Evolutionary conservation across 2,329 filamentous ascomycete genomes (phyloP), one percentile per base, ranked within the genome.

Genomic region (Septoria petroselini): DNA sequence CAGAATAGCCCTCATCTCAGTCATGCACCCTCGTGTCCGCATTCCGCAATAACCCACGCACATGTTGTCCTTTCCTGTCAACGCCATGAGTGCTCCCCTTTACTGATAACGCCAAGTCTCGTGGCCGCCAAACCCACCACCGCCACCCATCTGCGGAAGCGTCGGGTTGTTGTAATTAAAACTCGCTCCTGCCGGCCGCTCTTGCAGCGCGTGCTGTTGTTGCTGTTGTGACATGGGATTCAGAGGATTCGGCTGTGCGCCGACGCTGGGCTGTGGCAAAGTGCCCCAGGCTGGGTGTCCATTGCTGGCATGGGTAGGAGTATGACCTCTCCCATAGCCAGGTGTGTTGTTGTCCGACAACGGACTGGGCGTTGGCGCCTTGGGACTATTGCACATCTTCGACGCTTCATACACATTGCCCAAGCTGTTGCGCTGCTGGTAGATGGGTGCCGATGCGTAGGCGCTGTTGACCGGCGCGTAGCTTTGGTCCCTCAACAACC

Each of bases 401-500:
- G 61, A 52, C 9, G 48, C 52, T 23, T 63, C 58, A 49, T 63
- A 63, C 7, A 53, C 30, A 25, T 58, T 52, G 12, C 59, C 59
- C 42, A 61, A 60, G 52, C 57, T 60, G 48, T 59, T 62, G 7
- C 58, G 42, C 19, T 55, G 57, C 34, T 40, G 43, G 27, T 47
- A 47, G 29, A 47, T 47, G 2, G 43, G 43, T 14, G 43, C 43
- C 8, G 43, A 47, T 45, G 44, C 33, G 30, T 54, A 52, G 18
- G 53, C 38, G 40, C 47, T 27, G 42, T 51, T 50, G 45, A 37
- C 37, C 33, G 52, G 50, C 34, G 53, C 54, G 45, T 61, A 61
- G 19, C 63, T 62, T 44, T 63, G 57, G 41, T 70, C 65, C 42
- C 67, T 58, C 34, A 69, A 44, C 54, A 62, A 53, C 17, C 65